A percentile compares a stretch with the other conserved stretches of the same genome.
Evolutionary conservation across 208 protist species (phyloP).

Genomic region (Leishmania tarentolae): DNA sequence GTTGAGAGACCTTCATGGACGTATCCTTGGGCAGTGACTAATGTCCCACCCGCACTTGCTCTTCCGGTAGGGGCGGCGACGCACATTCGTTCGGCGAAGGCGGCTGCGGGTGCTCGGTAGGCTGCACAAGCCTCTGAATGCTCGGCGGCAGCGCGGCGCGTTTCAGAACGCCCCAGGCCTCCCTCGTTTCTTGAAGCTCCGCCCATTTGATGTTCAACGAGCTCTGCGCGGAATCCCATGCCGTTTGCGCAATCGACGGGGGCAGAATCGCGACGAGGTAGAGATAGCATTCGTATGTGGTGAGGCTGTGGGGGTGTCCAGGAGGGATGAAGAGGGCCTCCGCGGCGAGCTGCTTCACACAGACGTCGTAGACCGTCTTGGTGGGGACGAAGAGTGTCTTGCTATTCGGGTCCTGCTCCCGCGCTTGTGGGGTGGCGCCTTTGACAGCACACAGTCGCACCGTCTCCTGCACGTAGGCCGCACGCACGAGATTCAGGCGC

Average conservation of each 20-base stretch:
- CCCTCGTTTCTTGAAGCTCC: slow-evolving; percentile 40
- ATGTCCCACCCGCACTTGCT: neutral
- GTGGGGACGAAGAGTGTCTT: slow-evolving; percentile 43
- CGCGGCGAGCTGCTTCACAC: slow-evolving; percentile 50
- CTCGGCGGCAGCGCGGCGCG: slow-evolving; percentile 35
- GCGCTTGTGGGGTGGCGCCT: slow-evolving; percentile 47
- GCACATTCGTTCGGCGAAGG: neutral
- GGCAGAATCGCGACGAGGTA: slow-evolving; percentile 44
- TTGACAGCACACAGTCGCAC: slow-evolving; percentile 50
- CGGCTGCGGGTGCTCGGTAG: neutral
- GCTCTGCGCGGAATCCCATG: slow-evolving; percentile 26
- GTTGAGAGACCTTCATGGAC: neutral
- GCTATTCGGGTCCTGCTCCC: slow-evolving; percentile 32
- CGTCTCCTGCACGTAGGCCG: slow-evolving; percentile 58
- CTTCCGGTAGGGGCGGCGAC: neutral
- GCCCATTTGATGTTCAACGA: slow-evolving; percentile 40
- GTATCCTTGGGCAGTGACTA: neutral
- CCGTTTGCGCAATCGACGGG: slow-evolving; percentile 14
- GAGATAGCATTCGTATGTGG: slow-evolving; percentile 51
- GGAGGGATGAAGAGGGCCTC: slow-evolving; percentile 49
- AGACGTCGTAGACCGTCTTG: slow-evolving; percentile 54
- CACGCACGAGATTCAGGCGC: slow-evolving; percentile 49
- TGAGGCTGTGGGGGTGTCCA: slow-evolving; percentile 53
- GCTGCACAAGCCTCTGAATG: slow-evolving; percentile 10
- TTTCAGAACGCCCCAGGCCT: slow-evolving; percentile 50